Base-by-base conservation (phyloP, 495 filamentous ascomycete species). In the Aspergillus leporis region DNA sequence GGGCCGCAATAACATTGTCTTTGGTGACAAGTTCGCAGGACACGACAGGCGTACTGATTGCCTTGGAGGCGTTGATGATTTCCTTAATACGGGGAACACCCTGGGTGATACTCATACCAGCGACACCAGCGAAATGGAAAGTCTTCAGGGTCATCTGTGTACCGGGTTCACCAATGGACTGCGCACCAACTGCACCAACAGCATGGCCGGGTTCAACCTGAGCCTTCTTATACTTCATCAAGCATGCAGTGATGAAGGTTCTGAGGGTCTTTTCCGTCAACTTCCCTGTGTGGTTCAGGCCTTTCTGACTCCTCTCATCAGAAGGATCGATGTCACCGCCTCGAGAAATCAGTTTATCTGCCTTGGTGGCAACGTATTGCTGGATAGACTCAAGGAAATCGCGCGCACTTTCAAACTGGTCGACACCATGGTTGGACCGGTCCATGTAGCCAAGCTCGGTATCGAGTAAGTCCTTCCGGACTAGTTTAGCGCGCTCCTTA, bases 91-190 rank as follows among this genome's bases (percentile, higher is more conserved):
- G 94, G 2, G 94, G 94, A 2, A 98, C 94, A 87, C 94, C 94
- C 69, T 96, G 91, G 0, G 95, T 98, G 66, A 98, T 94, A 81
- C 90, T 95, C 93, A 98, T 97, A 66, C 92, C 92, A 23, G 93
- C 95, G 61, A 98, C 95, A 89, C 94, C 94, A 66, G 94, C 94
- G 78, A 98, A 98, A 88, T 98, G 94, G 87, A 98, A 98, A 71
- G 94, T 98, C 77, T 98, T 98, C 66, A 98, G 79, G 2, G 94
- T 98, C 95, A 98, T 98, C 74, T 98, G 95, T 4, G 95, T 98
- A 70, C 95, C 94, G 0, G 95, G 94, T 67, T 98, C 95, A 69
- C 95, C 94, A 67, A 98, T 98, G 30, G 92, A 97, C 74, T 98
- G 95, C 14, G 95, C 95, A 63, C 93, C 94, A 34, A 98, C 91